These are phyloP conservation scores for Chrysanthemum lavandulifolium DNA, from an alignment of 129 eudicot species.

Conservation along the genomic window DNA sequence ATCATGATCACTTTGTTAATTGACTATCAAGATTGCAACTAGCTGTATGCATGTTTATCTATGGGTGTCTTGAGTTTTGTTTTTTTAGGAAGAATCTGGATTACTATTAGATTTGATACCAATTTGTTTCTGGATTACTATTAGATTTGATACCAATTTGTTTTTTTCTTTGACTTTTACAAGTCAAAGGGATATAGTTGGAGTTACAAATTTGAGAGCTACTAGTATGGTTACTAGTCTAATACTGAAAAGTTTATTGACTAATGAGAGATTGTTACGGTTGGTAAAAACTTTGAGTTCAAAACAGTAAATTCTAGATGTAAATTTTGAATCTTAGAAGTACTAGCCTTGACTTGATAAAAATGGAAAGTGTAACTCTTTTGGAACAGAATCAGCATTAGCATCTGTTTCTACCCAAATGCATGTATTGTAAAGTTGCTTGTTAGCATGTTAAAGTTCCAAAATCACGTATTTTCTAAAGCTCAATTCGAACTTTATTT, in stretches of 20 bases:
- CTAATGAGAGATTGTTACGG: neutral
- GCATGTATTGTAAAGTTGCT: neutral
- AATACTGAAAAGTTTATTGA: neutral
- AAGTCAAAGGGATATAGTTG: neutral
- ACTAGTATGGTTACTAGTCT: neutral
- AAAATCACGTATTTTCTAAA: conserved; percentile 6
- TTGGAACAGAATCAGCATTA: conserved; percentile 7
- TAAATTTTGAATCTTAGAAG: conserved; percentile 16
- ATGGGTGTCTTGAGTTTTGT: too few relatives aligned
- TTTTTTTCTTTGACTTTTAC: conserved; percentile 24
- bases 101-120: neutral
- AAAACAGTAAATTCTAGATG: neutral
- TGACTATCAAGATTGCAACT: neutral
- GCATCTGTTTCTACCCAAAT: conserved; percentile 10
- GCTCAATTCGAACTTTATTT: conserved; percentile 6
- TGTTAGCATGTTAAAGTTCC: conserved; percentile 1
- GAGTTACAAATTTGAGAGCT: neutral
- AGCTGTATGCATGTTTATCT: too few relatives aligned
- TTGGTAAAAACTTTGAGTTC: neutral
- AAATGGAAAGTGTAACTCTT: conserved; percentile 1
- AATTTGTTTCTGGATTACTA: too few relatives aligned
- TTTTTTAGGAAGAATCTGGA: neutral
- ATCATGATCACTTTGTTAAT: neutral
- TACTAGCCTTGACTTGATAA: conserved; percentile 9
- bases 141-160: too few relatives aligned